Conservation (phyloP, 768 basidiomycete species). For the Cantharellus anzutake region DNA sequence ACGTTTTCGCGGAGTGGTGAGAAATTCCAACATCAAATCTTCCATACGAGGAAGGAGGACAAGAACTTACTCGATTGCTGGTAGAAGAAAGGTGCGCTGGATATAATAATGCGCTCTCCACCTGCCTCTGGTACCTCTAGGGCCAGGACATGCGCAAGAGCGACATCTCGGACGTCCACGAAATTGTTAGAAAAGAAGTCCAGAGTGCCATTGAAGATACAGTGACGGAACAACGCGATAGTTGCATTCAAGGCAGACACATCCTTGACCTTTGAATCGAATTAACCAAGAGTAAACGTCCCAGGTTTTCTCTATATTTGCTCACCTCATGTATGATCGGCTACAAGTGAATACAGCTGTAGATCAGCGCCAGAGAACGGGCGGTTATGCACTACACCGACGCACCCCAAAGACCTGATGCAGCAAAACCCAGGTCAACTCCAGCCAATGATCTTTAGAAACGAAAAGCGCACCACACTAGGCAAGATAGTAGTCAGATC, state of each 20-base stretch:
- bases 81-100: constrained; percentile 2
- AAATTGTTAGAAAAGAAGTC: constrained; percentile 3
- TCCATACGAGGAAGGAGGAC: too few species aligned
- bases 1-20: not conserved
- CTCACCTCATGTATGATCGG: not conserved
- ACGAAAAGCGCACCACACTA: constrained; percentile 1
- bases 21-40: too few species aligned
- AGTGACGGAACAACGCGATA: too few species aligned
- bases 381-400: too few species aligned
- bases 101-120: constrained; percentile 8
- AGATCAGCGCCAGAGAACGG: too few species aligned
- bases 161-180: constrained; percentile 18
- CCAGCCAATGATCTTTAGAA: too few species aligned
- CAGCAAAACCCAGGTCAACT: too few species aligned
- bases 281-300: too few species aligned
- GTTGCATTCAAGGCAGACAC: too few species aligned
- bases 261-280: too few species aligned
- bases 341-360: not conserved
- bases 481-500: constrained; percentile 15
- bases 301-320: constrained; percentile 5
- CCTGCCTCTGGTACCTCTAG: constrained; percentile 10
- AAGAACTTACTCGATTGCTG: constrained; percentile 6
- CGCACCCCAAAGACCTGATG: too few species aligned
- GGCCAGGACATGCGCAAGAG: constrained; percentile 11
- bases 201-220: too few species aligned